Conservation (phyloP, 2,329 filamentous ascomycete species). For the Ceratocystis lukuohia region DNA sequence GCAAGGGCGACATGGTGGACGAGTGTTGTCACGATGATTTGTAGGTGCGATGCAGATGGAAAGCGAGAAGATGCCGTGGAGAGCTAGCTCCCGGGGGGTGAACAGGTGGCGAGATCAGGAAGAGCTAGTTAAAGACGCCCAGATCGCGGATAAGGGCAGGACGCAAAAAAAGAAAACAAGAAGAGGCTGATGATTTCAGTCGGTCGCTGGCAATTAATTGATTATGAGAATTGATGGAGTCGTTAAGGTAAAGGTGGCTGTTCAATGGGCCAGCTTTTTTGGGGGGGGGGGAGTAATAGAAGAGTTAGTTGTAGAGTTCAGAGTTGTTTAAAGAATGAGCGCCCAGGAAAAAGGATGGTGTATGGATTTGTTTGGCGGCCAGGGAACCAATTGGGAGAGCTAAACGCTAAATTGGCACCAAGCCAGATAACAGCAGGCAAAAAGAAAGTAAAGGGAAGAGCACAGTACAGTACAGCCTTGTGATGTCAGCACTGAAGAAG, state of each 20-base stretch:
- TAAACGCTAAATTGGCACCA: background rate
- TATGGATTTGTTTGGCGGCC: background rate
- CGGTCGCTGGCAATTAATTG: background rate
- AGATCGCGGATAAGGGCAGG: background rate
- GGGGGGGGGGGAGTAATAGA: background rate
- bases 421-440: background rate
- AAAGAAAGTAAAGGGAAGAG: background rate
- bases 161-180: background rate
- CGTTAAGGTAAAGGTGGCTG: slow-evolving; percentile 12
- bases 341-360: slow-evolving; percentile 7
- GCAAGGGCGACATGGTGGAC: slow-evolving; percentile 50
- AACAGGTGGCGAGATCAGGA: slow-evolving; percentile 17
- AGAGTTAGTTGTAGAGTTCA: slow-evolving; percentile 7
- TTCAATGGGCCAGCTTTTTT: slow-evolving; percentile 15
- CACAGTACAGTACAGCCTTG: background rate
- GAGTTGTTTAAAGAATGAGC: slow-evolving; percentile 7
- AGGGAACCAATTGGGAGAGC: slow-evolving; percentile 7
- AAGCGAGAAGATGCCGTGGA: slow-evolving; percentile 12
- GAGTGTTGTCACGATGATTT: background rate
- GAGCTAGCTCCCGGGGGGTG: slow-evolving; percentile 18
- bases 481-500: background rate
- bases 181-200: background rate
- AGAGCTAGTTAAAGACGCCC: slow-evolving; percentile 16
- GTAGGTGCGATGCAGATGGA: background rate
- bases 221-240: background rate